These are phyloP conservation scores for Thymus mandschuricus DNA, from an alignment of 257 asterid species.

Conservation along the genomic window DNA sequence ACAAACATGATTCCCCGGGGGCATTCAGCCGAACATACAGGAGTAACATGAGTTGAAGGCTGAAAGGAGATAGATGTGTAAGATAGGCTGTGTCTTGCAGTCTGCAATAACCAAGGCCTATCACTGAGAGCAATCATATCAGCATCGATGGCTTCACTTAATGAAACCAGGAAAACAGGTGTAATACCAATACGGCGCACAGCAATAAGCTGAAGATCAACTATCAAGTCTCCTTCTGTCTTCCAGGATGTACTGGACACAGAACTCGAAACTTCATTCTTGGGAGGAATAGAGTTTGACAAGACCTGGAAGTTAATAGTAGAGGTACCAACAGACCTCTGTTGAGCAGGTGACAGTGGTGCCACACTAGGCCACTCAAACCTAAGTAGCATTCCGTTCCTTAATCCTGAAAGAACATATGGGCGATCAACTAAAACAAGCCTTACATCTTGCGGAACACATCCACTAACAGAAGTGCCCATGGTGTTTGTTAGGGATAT, in stretches of 20 bases:
- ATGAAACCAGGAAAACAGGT: conserved; percentile 89
- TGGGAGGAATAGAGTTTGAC: conserved; percentile 40
- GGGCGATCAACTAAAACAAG: conserved; percentile 85
- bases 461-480: conserved; percentile 82
- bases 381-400: conserved; percentile 98
- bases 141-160: conserved; percentile 79
- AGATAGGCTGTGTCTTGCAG: conserved; percentile 95
- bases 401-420: conserved; percentile 88
- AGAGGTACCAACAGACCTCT: conserved; percentile 45
- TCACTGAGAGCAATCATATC: conserved; percentile 95
- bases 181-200: conserved; percentile 96
- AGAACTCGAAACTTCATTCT: conserved; percentile 39
- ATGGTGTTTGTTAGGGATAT: conserved; percentile 71
- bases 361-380: conserved; percentile 91
- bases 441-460: conserved; percentile 94
- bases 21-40: conserved; percentile 85
- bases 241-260: conserved; percentile 44
- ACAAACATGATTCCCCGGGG: conserved; percentile 93
- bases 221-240: conserved; percentile 49
- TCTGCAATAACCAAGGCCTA: conserved; percentile 97
- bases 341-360: conserved; percentile 45
- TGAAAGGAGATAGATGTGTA: conserved; percentile 91
- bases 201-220: conserved; percentile 85
- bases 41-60: conserved; percentile 96
- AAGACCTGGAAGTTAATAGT: conserved; percentile 39